A percentile compares a stretch with the other conserved stretches of the same genome.
Evolutionary conservation across 75 land plant genomes (phyloP).

Genomic region (Adiantum capillusveneris): DNA sequence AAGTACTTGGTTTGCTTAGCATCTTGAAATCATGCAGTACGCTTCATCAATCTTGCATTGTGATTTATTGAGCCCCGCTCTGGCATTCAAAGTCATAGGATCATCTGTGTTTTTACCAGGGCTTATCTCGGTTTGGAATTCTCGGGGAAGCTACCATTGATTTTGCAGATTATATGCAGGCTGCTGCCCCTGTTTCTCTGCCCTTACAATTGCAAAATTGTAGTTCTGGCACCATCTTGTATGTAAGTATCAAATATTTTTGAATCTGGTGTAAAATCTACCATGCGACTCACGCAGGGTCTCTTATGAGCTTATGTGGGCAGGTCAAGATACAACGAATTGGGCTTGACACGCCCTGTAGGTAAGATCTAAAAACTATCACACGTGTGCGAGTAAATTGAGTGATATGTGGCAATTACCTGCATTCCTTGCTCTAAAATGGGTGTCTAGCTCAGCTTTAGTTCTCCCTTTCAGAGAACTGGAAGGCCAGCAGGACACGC

Average conservation of each 20-base stretch:
- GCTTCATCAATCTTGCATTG: too few species aligned
- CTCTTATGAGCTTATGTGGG: neutral
- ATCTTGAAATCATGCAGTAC: too few species aligned
- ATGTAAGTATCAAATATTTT: slow-evolving; percentile 51
- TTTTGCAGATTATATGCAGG: slow-evolving; percentile 62
- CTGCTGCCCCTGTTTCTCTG: slow-evolving; percentile 34
- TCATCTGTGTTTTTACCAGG: slow-evolving; percentile 33
- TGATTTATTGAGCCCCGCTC: too few species aligned
- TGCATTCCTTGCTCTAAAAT: neutral
- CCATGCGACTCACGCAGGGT: neutral
- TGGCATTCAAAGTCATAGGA: too few species aligned
- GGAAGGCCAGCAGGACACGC: too few species aligned
- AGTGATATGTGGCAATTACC: neutral
- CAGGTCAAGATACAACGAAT: slow-evolving; percentile 8
- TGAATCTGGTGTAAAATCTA: neutral
- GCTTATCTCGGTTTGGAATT: slow-evolving; percentile 50
- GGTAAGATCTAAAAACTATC: neutral
- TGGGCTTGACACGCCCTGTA: neutral
- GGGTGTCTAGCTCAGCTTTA: too few species aligned
- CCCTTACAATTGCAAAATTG: slow-evolving; percentile 55
- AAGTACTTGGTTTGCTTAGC: too few species aligned
- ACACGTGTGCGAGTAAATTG: neutral
- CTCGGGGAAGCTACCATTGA: slow-evolving; percentile 73
- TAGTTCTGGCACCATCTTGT: slow-evolving; percentile 45
- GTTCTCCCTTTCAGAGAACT: too few species aligned